Base-by-base conservation (phyloP, 352 stramenopile species). In the Globisporangium splendens region DNA sequence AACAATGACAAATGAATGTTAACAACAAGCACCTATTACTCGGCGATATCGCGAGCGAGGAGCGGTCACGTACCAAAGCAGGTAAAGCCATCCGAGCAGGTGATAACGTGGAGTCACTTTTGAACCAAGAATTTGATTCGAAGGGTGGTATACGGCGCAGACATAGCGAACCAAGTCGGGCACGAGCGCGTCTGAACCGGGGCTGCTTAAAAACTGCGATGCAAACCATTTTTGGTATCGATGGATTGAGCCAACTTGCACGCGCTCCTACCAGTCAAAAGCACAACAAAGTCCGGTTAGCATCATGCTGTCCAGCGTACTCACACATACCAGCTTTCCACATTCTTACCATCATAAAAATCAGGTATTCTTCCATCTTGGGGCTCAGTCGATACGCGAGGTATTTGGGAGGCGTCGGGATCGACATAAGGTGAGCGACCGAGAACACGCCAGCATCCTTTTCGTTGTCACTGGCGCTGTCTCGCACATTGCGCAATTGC, bases 181-280 rank as follows among this genome's bases (percentile, higher is more conserved):
- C 14, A 95, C 84, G 28, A 93, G 70, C 31, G 81, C 73, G 43
- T 92, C 85, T 10, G 78, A 88, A 12, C 81, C 79, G 17, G 78
- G 54, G 18, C 56, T 75, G 35, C 77, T 89, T 46, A 95, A 67
- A 63, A 93, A 93, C 38, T 90, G 75, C 1, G 80, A 89, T 0
- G 83, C 83, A 56, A 95, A 95, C 85, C 85, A 95, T 62, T 93
- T 93, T 48, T 95, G 85, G 47, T 95, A 95, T 28, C 85, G 75
- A 15, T 83, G 88, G 22, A 93, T 76, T 1, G 79, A 83, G 41
- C 79, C 74, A 55, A 83, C 69, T 69, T 93, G 83, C 20, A 93
- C 83, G 12, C 77, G 75, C 31, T 93, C 83, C 77, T 88, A 54
- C n/a, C 14, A 31, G 35, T 54, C 15, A 43, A 21, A 50, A 58